Percentiles rank a stretch among this genome's conserved stretches.
These are phyloP conservation scores for Metarhizium album DNA, from an alignment of 2,329 filamentous ascomycete genomes.

Conservation along the genomic window DNA sequence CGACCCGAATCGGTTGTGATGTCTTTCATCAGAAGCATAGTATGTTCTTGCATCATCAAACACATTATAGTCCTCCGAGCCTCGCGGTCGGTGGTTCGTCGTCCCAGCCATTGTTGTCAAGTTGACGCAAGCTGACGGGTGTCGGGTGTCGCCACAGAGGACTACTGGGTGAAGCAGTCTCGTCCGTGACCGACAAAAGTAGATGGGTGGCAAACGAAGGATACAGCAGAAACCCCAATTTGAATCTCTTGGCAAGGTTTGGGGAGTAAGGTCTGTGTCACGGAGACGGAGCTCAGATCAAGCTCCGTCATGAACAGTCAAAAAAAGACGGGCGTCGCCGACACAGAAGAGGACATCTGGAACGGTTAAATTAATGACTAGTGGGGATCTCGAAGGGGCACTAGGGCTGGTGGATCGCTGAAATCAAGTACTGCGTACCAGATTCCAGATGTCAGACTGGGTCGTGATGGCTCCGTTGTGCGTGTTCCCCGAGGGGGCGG, in stretches of 20 bases:
- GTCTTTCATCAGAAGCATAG: slow-evolving; percentile 45
- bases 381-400: not conserved
- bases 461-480: too few species aligned
- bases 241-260: not conserved
- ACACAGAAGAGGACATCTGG: not conserved
- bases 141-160: not conserved
- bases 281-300: slow-evolving; percentile 3
- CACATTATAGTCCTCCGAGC: slow-evolving; percentile 37
- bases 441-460: not conserved
- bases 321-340: not conserved
- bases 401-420: not conserved
- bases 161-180: too few species aligned
- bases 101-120: slow-evolving; percentile 16
- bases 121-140: not conserved
- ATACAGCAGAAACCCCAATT: not conserved
- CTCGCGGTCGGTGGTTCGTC: slow-evolving; percentile 19
- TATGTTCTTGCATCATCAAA: slow-evolving; percentile 50
- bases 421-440: not conserved
- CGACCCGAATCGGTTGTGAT: slow-evolving; percentile 35
- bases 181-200: too few species aligned
- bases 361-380: not conserved
- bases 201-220: not conserved
- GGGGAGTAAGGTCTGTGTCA: not conserved
- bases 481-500: not conserved
- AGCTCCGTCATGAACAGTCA: not conserved